Conservation (phyloP, 768 basidiomycete genomes). For the Tephrocybe rancida region DNA sequence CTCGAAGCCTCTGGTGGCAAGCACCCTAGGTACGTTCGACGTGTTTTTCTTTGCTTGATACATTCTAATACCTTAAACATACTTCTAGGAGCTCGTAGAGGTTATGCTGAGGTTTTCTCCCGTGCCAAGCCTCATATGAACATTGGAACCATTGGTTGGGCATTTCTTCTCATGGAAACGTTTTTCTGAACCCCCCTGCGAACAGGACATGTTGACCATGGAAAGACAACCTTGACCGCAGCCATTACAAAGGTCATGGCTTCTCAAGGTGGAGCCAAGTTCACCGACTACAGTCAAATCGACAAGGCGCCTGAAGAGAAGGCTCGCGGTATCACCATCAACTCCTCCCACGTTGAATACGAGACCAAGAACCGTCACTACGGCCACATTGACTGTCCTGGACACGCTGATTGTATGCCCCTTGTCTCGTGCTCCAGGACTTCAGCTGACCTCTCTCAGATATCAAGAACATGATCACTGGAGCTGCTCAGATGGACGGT, state of each 20-base stretch:
- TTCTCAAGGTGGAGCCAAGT: slow-evolving; percentile 72
- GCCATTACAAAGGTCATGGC: slow-evolving; percentile 95
- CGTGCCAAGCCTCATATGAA: slow-evolving; percentile 92
- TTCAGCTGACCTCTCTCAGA: slow-evolving; percentile 43
- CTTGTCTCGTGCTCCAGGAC: slow-evolving; percentile 7
- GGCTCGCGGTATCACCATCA: slow-evolving; percentile 99
- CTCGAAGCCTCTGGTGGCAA: slow-evolving; percentile 25
- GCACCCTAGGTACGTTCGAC: slow-evolving; percentile 30
- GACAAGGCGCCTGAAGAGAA: slow-evolving; percentile 99
- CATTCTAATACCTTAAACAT: background rate
- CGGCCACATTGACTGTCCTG: slow-evolving; percentile 97
- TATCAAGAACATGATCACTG: slow-evolving; percentile 99
- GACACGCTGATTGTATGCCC: slow-evolving; percentile 88
- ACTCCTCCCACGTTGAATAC: slow-evolving; percentile 98
- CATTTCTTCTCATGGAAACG: slow-evolving; percentile 1
- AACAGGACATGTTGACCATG: slow-evolving; percentile 93
- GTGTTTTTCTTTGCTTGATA: slow-evolving; percentile 1
- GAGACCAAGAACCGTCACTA: slow-evolving; percentile 91
- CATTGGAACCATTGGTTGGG: slow-evolving; percentile 85
- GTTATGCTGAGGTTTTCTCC: slow-evolving; percentile 79
- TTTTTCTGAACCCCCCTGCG: background rate
- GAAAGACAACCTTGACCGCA: slow-evolving; percentile 96
- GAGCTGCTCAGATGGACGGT: slow-evolving; percentile 97
- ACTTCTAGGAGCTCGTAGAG: slow-evolving; percentile 52
- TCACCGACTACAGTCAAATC: slow-evolving; percentile 96